phyloP scores from a whole-genome alignment of 805 yeast species.

The Saccharomycopsis sp. region DNA sequence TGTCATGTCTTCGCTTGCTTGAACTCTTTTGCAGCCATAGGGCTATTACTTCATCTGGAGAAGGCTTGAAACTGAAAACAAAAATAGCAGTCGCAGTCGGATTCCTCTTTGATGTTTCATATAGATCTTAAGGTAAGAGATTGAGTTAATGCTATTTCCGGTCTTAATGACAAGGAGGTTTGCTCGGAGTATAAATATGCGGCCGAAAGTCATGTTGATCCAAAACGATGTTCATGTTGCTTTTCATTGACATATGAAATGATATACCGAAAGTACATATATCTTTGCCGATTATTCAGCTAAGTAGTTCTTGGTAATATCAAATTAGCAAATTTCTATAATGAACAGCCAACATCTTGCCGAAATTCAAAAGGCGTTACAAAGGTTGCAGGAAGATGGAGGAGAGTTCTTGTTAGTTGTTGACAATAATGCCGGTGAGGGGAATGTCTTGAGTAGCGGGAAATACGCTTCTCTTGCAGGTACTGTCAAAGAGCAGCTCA shows the following conservation, averaged over 20 bases:
- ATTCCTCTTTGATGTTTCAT: background rate
- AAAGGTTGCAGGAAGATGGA: background rate
- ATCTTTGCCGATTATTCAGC: no score
- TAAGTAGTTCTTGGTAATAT: no score
- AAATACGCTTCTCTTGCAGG: background rate
- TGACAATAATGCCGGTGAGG: background rate
- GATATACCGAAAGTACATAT: no score
- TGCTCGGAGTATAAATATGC: background rate
- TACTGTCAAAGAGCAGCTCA: background rate
- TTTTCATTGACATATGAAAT: no score
- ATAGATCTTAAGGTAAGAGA: background rate
- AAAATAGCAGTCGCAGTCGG: background rate
- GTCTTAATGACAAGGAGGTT: no score
- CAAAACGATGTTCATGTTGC: no score
- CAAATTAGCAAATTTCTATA: no score
- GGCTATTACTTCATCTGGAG: background rate
- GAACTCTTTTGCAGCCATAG: background rate
- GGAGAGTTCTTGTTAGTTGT: background rate
- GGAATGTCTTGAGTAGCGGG: background rate
- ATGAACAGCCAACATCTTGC: background rate
- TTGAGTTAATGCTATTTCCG: no score
- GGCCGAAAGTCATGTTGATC: background rate
- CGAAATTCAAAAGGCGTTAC: background rate
- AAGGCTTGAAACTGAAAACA: background rate
- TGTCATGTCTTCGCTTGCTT: background rate